These are phyloP conservation scores for Phoenix dactylifera DNA, from an alignment of 176 grass and related monocot genomes.

Conservation along the genomic window DNA sequence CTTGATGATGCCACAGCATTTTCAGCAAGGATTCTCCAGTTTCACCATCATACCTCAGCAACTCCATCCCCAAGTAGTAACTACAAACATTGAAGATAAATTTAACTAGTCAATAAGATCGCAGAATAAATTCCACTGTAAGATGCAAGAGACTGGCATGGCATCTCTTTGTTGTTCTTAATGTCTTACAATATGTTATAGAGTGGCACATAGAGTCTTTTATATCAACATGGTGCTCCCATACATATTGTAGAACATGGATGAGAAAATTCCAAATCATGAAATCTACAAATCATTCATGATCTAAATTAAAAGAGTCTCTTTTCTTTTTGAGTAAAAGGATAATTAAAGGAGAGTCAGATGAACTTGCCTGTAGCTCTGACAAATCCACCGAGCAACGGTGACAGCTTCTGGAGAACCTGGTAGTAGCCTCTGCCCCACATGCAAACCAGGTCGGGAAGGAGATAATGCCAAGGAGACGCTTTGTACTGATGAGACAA, in stretches of 20 bases:
- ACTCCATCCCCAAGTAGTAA: slow-evolving; percentile 71
- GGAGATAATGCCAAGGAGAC: slow-evolving; percentile 72
- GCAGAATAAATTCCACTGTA: no score
- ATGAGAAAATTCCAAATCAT: no score
- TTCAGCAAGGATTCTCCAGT: slow-evolving; percentile 64
- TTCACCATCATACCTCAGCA: slow-evolving; percentile 52
- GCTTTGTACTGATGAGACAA: slow-evolving; percentile 84
- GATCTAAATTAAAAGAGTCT: not conserved
- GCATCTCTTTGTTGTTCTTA: no score
- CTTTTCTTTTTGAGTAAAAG: no score
- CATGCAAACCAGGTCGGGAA: slow-evolving; percentile 33
- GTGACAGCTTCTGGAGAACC: slow-evolving; percentile 79
- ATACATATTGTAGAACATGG: no score
- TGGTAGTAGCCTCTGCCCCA: slow-evolving; percentile 48
- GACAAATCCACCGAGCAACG: slow-evolving; percentile 80
- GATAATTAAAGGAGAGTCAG: not conserved
- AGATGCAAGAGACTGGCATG: no score
- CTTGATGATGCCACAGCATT: slow-evolving; percentile 90
- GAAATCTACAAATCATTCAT: not conserved
- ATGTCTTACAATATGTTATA: no score
- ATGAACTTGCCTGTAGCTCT: slow-evolving; percentile 74
- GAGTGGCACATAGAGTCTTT: no score
- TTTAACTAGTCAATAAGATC: not conserved
- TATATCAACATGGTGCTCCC: no score
- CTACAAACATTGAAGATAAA: slow-evolving; percentile 28